These are phyloP conservation scores for Hemileccinum rubropunctum DNA, from an alignment of 768 basidiomycete genomes.

Conservation along the genomic window DNA sequence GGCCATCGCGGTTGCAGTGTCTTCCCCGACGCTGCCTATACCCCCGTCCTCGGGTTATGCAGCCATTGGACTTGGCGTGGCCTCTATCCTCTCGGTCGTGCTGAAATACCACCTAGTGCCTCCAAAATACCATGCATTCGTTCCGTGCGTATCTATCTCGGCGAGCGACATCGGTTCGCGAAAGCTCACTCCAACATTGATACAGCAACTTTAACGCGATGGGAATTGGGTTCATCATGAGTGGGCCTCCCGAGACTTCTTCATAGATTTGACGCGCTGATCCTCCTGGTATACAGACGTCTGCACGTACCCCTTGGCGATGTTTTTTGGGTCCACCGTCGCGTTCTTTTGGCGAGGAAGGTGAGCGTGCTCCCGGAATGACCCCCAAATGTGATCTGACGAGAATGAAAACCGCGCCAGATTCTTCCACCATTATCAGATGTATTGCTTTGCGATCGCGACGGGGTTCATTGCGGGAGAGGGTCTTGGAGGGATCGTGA, in stretches of 20 bases:
- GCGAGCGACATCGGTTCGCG: not conserved
- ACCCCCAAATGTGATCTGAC: not conserved
- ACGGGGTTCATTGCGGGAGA: slow-evolving; percentile 42
- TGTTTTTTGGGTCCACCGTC: slow-evolving; percentile 24
- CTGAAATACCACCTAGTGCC: slow-evolving; percentile 33
- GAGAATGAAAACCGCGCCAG: no score
- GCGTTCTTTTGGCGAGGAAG: slow-evolving; percentile 18
- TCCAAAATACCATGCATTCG: slow-evolving; percentile 18
- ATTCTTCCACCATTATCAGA: slow-evolving; percentile 4
- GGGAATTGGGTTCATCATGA: slow-evolving; percentile 22
- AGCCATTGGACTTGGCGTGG: slow-evolving; percentile 51
- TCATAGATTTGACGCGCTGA: not conserved
- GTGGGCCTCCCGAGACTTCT: not conserved
- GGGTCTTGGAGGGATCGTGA: slow-evolving; percentile 37
- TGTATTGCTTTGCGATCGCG: slow-evolving; percentile 36
- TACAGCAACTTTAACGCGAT: slow-evolving; percentile 28
- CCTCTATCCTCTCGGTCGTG: slow-evolving; percentile 44
- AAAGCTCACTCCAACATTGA: not conserved
- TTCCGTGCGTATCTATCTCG: slow-evolving; percentile 16
- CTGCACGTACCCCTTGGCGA: slow-evolving; percentile 24
- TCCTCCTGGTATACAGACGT: slow-evolving; percentile 6
- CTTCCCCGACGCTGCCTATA: slow-evolving; percentile 33
- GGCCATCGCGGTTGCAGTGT: slow-evolving; percentile 21
- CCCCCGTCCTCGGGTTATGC: slow-evolving; percentile 56
- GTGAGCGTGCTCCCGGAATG: not conserved